Conservation (phyloP, 1,284 basidiomycete genomes). For the Sanghuangporus weigelae region DNA sequence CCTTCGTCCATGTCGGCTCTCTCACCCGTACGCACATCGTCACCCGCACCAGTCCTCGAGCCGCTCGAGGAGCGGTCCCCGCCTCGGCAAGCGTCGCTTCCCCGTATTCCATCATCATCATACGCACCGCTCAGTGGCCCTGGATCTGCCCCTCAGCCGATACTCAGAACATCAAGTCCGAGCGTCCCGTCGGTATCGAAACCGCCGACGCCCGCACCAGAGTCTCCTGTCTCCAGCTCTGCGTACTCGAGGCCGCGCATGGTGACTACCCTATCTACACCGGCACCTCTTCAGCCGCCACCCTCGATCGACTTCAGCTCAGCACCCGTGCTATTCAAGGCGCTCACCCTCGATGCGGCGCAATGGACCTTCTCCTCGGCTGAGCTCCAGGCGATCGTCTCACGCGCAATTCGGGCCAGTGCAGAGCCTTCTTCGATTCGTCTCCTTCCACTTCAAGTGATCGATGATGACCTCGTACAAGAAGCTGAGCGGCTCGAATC, state of each 20-base stretch:
- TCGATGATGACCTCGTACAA: conserved; percentile 51
- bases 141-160: background rate
- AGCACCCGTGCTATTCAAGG: conserved; percentile 53
- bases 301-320: conserved; percentile 53
- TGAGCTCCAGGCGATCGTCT: conserved; percentile 70
- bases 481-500: conserved; percentile 54
- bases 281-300: conserved; percentile 33
- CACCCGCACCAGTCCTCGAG: background rate
- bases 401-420: conserved; percentile 64
- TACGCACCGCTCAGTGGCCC: background rate
- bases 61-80: background rate
- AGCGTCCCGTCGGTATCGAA: conserved; percentile 9
- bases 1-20: background rate
- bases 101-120: background rate
- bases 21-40: background rate
- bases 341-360: conserved; percentile 64
- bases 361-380: conserved; percentile 67
- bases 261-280: conserved; percentile 1
- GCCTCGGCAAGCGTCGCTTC: background rate
- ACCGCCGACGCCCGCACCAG: conserved; percentile 8
- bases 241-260: conserved; percentile 1
- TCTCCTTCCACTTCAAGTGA: conserved; percentile 52
- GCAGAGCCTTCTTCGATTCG: conserved; percentile 69
- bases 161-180: background rate
- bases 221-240: background rate